phyloP scores from a whole-genome alignment of 495 filamentous ascomycete species.

The Tuber umbilicatum region DNA sequence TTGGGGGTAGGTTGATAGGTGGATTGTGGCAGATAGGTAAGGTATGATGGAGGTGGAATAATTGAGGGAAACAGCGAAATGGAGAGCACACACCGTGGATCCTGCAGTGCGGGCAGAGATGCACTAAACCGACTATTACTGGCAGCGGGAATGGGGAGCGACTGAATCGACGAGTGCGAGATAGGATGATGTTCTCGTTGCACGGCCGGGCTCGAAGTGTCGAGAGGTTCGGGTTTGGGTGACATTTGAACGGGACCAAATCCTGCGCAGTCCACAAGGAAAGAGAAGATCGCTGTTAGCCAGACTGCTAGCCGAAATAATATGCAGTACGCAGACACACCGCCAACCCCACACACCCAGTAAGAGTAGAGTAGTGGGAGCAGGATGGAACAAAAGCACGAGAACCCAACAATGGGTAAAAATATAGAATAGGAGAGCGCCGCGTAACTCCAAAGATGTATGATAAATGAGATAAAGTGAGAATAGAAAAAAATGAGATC shows the following conservation, averaged over 20 bases:
- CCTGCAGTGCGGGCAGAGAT: conserved; percentile 41
- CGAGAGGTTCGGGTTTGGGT: conserved; percentile 41
- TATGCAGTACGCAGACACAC: conserved; percentile 5
- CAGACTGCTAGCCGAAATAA: conserved; percentile 16
- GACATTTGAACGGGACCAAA: conserved; percentile 43
- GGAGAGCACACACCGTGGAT: conserved; percentile 35
- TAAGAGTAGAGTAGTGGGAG: neutral
- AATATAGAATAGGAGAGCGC: neutral
- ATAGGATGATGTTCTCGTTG: conserved; percentile 42
- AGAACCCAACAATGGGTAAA: neutral
- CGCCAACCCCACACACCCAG: conserved; percentile 3
- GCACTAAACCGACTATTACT: conserved; percentile 39
- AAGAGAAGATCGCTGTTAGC: conserved; percentile 38
- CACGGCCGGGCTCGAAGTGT: conserved; percentile 39
- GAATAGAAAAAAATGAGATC: conserved; percentile 8
- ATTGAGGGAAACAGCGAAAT: conserved; percentile 18
- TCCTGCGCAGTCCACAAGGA: conserved; percentile 34
- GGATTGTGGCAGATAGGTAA: conserved; percentile 6
- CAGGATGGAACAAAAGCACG: neutral
- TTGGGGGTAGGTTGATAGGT: conserved; percentile 2
- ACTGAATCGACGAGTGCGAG: conserved; percentile 41
- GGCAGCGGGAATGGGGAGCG: conserved; percentile 41
- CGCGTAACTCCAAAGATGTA: neutral
- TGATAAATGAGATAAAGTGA: conserved; percentile 24
- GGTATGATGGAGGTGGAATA: conserved; percentile 8